phyloP scores from a whole-genome alignment of 176 grass and related monocot genomes.

The Elaeis guineensis region DNA sequence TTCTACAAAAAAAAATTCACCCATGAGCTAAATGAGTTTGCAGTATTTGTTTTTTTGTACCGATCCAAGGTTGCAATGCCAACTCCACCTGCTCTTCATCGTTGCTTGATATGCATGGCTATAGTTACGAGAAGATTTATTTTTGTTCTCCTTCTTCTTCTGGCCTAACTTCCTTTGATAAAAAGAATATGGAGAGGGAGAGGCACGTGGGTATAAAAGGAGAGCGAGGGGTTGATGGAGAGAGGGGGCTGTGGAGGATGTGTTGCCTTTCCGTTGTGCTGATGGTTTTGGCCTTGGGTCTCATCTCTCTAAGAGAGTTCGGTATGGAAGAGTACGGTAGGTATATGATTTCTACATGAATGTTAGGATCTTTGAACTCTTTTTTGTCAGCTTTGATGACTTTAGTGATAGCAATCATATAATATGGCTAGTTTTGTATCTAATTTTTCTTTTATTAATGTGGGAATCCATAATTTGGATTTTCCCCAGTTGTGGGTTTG shows the following conservation, averaged over 20 bases:
- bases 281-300: neutral
- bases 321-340: neutral
- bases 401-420: too few relatives aligned
- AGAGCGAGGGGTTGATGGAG: neutral
- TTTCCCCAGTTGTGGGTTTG: too few relatives aligned
- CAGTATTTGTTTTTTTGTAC: neutral
- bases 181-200: neutral
- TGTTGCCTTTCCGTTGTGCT: neutral
- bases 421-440: too few relatives aligned
- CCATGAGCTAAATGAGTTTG: too few relatives aligned
- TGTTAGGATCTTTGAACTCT: neutral
- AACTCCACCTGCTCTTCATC: constrained; percentile 1
- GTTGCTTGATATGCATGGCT: neutral
- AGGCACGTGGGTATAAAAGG: neutral
- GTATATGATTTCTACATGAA: constrained; percentile 1
- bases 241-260: neutral
- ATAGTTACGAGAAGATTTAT: neutral
- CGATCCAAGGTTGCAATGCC: neutral
- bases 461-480: too few relatives aligned
- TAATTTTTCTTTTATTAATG: too few relatives aligned
- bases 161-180: neutral
- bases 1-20: too few relatives aligned
- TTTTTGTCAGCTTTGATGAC: too few relatives aligned
- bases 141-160: constrained; percentile 3
- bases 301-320: neutral